phyloP scores from a whole-genome alignment of 768 basidiomycete species.

The Amanita pallidorosea region DNA sequence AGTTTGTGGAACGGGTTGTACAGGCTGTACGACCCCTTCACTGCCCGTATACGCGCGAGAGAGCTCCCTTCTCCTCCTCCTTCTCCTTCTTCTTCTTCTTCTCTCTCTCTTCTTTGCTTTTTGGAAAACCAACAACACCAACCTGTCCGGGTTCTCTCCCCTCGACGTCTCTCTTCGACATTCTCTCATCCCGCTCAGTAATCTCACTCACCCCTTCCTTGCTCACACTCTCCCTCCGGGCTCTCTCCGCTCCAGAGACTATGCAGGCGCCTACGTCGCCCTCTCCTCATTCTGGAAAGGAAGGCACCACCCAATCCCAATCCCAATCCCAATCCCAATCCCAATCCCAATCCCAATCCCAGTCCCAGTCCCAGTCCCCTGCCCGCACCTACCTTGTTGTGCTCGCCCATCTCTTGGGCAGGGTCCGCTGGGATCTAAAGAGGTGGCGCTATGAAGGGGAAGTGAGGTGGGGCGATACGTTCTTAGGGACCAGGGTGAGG shows the following conservation, averaged over 20 bases:
- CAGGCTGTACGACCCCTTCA: conserved; percentile 9
- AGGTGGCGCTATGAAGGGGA: conserved; percentile 4
- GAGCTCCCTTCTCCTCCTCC: not conserved
- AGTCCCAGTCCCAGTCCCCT: no score
- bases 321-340: no score
- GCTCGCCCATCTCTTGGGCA: conserved; percentile 23
- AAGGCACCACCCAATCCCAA: conserved; percentile 17
- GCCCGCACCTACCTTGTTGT: conserved; percentile 29
- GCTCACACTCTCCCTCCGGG: conserved; percentile 31
- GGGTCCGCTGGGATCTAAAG: conserved; percentile 15
- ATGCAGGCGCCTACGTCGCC: conserved; percentile 32
- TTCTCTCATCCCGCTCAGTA: conserved; percentile 23
- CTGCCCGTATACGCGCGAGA: not conserved
- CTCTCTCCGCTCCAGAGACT: conserved; percentile 35
- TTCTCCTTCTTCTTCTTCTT: no score
- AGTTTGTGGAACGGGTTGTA: conserved; percentile 26
- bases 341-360: no score
- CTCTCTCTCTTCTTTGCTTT: no score
- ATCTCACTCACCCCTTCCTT: conserved; percentile 19
- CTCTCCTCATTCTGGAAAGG: conserved; percentile 21
- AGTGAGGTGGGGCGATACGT: conserved; percentile 17
- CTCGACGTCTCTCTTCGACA: conserved; percentile 35
- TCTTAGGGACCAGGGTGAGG: conserved; percentile 10
- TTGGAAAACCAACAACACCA: no score
- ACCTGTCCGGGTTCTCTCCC: conserved; percentile 16